phyloP scores from a whole-genome alignment of 2,329 filamentous ascomycete species.

The Stachybotrys chartarum region DNA sequence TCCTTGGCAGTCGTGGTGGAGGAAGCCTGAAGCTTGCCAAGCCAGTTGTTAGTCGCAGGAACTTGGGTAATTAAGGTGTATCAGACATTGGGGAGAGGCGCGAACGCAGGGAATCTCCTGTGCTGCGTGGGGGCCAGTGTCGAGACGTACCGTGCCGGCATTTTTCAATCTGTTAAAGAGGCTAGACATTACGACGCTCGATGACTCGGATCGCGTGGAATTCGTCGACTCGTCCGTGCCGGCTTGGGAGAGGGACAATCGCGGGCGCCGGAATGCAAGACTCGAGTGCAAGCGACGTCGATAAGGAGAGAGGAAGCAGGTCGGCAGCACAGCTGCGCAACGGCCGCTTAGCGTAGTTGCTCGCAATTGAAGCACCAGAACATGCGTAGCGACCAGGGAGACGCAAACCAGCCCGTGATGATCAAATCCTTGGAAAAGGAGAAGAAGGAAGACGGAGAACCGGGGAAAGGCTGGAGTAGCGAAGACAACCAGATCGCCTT shows the following conservation, averaged over 20 bases:
- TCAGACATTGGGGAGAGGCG: no score
- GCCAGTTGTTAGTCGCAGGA: conserved; percentile 19
- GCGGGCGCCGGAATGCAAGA: not conserved
- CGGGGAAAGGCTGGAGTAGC: not conserved
- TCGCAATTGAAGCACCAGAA: conserved; percentile 12
- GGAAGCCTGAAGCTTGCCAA: conserved; percentile 28
- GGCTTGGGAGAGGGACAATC: conserved; percentile 8
- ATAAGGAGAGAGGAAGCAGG: conserved; percentile 8
- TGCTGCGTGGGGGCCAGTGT: not conserved
- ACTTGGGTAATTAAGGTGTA: not conserved
- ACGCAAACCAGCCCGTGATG: not conserved
- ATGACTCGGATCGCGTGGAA: conserved; percentile 1
- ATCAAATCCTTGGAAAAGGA: not conserved
- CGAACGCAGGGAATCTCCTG: not conserved
- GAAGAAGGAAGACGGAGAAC: not conserved
- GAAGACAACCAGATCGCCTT: not conserved
- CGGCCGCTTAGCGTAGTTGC: conserved; percentile 22
- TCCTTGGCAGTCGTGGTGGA: conserved; percentile 37
- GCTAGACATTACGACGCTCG: conserved; percentile 38
- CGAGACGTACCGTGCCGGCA: conserved; percentile 43
- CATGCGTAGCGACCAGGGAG: conserved; percentile 14
- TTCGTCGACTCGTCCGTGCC: not conserved
- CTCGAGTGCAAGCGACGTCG: conserved; percentile 2
- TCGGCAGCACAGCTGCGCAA: conserved; percentile 26
- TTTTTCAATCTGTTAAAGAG: conserved; percentile 55